phyloP scores from a whole-genome alignment of 192 early-diverging fungal genomes.

The Paraglomus brasilianum region DNA sequence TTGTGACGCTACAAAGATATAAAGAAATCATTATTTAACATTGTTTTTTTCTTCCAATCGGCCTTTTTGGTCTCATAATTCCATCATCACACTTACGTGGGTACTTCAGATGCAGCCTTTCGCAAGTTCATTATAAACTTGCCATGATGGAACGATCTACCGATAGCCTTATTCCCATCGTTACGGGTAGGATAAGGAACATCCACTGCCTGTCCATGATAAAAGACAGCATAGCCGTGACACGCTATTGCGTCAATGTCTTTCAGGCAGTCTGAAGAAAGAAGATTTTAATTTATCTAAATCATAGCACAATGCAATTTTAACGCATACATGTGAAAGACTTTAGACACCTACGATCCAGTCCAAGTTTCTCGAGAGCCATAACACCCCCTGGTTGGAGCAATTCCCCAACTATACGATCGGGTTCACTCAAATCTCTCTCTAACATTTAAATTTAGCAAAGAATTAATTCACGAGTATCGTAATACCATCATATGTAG shows the following conservation, averaged over 20 bases:
- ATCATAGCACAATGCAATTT: neutral
- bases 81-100: conserved; percentile 46
- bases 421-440: conserved; percentile 88
- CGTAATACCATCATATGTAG: too few relatives aligned
- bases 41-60: neutral
- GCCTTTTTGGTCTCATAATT: neutral
- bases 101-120: conserved; percentile 53
- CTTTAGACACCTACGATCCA: conserved; percentile 51
- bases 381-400: conserved; percentile 93
- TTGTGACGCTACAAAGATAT: conserved; percentile 57
- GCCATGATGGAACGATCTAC: conserved; percentile 92
- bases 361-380: conserved; percentile 74
- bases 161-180: conserved; percentile 52
- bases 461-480: too few relatives aligned
- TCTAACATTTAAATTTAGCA: conserved; percentile 49
- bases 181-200: conserved; percentile 65
- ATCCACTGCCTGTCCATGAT: conserved; percentile 57
- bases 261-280: conserved; percentile 62
- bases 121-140: conserved; percentile 86
- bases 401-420: conserved; percentile 97
- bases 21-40: neutral
- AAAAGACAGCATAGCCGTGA: conserved; percentile 85
- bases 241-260: conserved; percentile 82
- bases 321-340: neutral
- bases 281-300: neutral